These are phyloP conservation scores for Salix brachista DNA, from an alignment of 345 rosid genomes.

Conservation along the genomic window DNA sequence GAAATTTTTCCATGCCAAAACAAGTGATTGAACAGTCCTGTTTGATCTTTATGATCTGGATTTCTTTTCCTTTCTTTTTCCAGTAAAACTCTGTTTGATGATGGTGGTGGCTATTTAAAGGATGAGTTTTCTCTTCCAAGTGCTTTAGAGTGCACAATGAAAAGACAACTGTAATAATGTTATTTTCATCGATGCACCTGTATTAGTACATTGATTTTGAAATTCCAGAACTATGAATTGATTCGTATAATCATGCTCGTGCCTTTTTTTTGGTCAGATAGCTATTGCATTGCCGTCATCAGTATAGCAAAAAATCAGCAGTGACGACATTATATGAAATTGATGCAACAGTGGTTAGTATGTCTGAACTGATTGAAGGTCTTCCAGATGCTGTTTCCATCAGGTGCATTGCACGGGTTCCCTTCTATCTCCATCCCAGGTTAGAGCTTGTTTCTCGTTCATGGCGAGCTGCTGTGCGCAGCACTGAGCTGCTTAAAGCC, in stretches of 20 bases:
- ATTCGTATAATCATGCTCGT: background rate
- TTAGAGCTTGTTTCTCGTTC: constrained; percentile 93
- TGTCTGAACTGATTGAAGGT: constrained; percentile 90
- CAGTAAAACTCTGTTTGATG: background rate
- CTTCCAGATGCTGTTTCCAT: constrained; percentile 89
- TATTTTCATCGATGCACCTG: background rate
- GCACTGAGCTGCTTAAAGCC: constrained; percentile 69
- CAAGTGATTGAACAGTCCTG: background rate
- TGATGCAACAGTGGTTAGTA: constrained; percentile 44
- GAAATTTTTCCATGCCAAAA: background rate
- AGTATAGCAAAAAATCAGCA: constrained; percentile 5
- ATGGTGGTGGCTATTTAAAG: background rate
- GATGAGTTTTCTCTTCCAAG: background rate
- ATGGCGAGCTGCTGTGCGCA: constrained; percentile 73
- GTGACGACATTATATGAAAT: constrained; percentile 19
- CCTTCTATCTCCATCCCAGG: constrained; percentile 63
- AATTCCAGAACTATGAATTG: constrained; percentile 1
- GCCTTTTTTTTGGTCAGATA: constrained; percentile 25
- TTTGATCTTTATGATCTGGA: background rate
- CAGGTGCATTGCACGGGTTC: constrained; percentile 91
- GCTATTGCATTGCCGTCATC: background rate
- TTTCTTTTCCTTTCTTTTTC: background rate
- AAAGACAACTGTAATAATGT: background rate
- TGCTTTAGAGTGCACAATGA: background rate
- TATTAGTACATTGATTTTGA: background rate